Evolutionary conservation across 768 basidiomycete genomes (phyloP).

Genomic region (Trametes gibbosa): DNA sequence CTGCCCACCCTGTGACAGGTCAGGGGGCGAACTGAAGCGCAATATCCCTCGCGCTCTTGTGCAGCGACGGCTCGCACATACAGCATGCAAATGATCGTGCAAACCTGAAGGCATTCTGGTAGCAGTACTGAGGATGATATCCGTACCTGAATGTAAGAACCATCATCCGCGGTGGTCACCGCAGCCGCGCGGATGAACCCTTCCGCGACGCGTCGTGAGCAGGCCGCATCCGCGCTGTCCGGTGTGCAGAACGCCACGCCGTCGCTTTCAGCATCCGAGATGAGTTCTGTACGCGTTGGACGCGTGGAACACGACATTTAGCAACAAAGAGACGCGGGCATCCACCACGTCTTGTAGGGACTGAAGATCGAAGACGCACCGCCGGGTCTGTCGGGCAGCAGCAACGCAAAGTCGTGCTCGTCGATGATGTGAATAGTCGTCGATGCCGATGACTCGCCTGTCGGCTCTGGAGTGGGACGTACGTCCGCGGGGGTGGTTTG

Average conservation of each 20-base stretch:
- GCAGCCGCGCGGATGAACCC: slow-evolving; percentile 40
- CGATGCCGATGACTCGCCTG: slow-evolving; percentile 30
- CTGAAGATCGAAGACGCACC: slow-evolving; percentile 24
- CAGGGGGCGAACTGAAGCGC: too few relatives aligned
- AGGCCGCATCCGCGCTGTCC: slow-evolving; percentile 25
- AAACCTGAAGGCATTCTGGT: neutral
- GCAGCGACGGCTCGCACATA: too few relatives aligned
- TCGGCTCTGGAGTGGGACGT: slow-evolving; percentile 40
- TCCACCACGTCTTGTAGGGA: neutral
- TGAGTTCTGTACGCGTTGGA: slow-evolving; percentile 29
- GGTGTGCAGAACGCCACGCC: slow-evolving; percentile 37
- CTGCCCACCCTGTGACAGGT: too few relatives aligned
- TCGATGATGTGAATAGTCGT: slow-evolving; percentile 38
- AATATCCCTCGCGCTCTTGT: too few relatives aligned
- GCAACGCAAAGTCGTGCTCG: slow-evolving; percentile 33
- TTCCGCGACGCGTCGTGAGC: slow-evolving; percentile 29
- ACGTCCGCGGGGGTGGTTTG: slow-evolving; percentile 16
- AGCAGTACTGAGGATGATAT: neutral
- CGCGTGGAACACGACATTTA: neutral
- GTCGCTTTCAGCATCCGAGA: slow-evolving; percentile 40
- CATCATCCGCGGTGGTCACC: slow-evolving; percentile 33
- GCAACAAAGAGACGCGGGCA: neutral
- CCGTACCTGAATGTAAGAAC: slow-evolving; percentile 39
- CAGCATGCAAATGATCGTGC: neutral
- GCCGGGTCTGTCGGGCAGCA: slow-evolving; percentile 32